Base-by-base conservation (phyloP, 768 basidiomycete species). In the Austroboletus eburneus region DNA sequence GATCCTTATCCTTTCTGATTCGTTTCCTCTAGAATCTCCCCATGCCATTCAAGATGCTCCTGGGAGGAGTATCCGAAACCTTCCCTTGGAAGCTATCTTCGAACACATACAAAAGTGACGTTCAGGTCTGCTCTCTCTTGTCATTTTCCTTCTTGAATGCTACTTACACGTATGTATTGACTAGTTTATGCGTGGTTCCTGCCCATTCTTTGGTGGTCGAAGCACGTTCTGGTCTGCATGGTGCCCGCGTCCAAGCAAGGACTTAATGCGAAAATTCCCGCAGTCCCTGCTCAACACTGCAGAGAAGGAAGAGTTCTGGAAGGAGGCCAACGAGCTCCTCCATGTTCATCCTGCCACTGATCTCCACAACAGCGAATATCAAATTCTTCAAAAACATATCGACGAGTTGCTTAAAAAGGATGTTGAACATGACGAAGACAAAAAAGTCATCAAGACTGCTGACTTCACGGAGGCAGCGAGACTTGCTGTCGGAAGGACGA, bases 131-230 rank as follows among this genome's bases (percentile, higher is more conserved):
- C n/a, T n/a, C n/a, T 48, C 18, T 14, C 5, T 8, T 14, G 18
- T 34, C 18, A 7, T 10, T n/a, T 16, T 14, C 17, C n/a, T 5
- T 23, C 21, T 27, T n/a, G 10, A 39, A 3, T 39, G 17, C 21
- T 30, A 7, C 18, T 37, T 32, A 22, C 12, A 29, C 9, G 5
- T 16, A 20, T 36, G n/a, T n/a, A n/a, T 18, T 12, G 8, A 16
- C 37, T 17, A 52, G 53, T 56, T 47, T 39, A 36, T 56, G 17
- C 45, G 33, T 14, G 55, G 55, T 9, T 53, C 46, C 9, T 42
- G 44, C 27, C 53, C 53, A 22, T 57, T 46, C 40, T 57, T 57
- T 34, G 55, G 55, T 17, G 55, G 55, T 16, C 50, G 55, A 5
- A 51, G 49, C 23, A 29, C 44, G 9, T 54, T 57, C 33, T 57